Percentiles rank a stretch among this genome's conserved stretches.
Conservation (phyloP, 202 grass and related monocot species). For the Schoenoplectus triqueter region DNA sequence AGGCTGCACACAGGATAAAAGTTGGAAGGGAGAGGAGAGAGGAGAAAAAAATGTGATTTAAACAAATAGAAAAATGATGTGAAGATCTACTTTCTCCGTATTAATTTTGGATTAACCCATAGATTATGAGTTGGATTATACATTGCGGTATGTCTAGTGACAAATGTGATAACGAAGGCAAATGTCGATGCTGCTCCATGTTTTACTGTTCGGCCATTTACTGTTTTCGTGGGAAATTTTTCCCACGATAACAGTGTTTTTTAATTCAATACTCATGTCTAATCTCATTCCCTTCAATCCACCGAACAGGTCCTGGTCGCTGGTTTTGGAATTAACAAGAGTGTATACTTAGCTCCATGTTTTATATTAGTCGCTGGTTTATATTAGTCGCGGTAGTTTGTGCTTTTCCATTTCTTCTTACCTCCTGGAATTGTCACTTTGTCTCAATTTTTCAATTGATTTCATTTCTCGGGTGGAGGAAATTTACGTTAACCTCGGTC, state of each 20-base stretch:
- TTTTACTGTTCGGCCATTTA: background rate
- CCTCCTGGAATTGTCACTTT: constrained; percentile 27
- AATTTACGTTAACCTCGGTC: constrained; percentile 24
- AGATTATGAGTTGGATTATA: constrained; percentile 36
- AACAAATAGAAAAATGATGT: constrained; percentile 5
- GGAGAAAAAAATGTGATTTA: constrained; percentile 15
- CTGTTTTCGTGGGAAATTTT: too few relatives aligned
- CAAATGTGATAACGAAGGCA: background rate
- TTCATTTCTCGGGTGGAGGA: constrained; percentile 1
- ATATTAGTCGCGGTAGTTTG: constrained; percentile 17
- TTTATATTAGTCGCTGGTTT: constrained; percentile 33
- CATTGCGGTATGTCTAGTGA: background rate
- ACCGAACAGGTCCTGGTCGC: background rate
- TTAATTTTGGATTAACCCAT: constrained; percentile 30
- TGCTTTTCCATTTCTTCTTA: constrained; percentile 29
- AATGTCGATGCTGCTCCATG: constrained; percentile 27
- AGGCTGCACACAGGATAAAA: constrained; percentile 46
- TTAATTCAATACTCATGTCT: too few relatives aligned
- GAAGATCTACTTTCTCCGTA: constrained; percentile 35
- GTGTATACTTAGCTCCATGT: constrained; percentile 18
- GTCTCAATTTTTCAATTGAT: constrained; percentile 23
- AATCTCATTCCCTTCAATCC: too few relatives aligned
- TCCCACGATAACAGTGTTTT: too few relatives aligned
- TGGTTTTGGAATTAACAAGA: background rate
- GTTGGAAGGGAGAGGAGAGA: background rate